Conservation (phyloP, 2,329 filamentous ascomycete species). For the Sporothrix brunneoviolacea region DNA sequence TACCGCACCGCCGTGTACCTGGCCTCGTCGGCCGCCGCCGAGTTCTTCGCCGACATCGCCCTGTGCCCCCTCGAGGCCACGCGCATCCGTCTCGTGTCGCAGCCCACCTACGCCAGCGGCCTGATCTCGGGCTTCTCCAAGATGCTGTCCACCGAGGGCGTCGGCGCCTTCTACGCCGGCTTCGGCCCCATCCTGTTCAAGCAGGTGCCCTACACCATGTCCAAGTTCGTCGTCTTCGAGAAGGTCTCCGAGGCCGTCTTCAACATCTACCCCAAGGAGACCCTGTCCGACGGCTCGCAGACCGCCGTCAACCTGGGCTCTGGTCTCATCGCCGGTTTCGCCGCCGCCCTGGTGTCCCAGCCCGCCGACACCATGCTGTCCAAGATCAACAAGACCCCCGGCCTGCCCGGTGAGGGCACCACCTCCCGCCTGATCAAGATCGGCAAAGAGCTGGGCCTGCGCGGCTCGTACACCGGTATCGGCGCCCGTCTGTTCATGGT, state of each 20-base stretch:
- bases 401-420: slow-evolving; percentile 71
- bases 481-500: slow-evolving; percentile 53
- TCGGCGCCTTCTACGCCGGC: slow-evolving; percentile 74
- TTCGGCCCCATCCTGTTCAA: slow-evolving; percentile 76
- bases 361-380: slow-evolving; percentile 80
- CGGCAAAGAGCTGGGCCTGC: slow-evolving; percentile 67
- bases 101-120: slow-evolving; percentile 69
- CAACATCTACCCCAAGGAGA: slow-evolving; percentile 58
- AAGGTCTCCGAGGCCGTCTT: slow-evolving; percentile 68
- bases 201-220: slow-evolving; percentile 81
- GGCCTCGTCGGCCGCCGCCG: slow-evolving; percentile 50
- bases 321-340: slow-evolving; percentile 57
- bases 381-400: slow-evolving; percentile 88
- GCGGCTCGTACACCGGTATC: slow-evolving; percentile 67
- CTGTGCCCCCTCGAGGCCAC: slow-evolving; percentile 81
- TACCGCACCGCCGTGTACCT: slow-evolving; percentile 71
- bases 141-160: slow-evolving; percentile 66
- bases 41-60: slow-evolving; percentile 62
- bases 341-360: slow-evolving; percentile 73
- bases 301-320: slow-evolving; percentile 59
- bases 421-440: slow-evolving; percentile 72
- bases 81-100: slow-evolving; percentile 75
- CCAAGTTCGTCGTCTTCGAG: slow-evolving; percentile 84
- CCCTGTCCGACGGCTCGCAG: slow-evolving; percentile 56
- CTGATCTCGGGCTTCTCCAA: slow-evolving; percentile 66